These are phyloP conservation scores for Inga oerstediana DNA, from an alignment of 306 rosid species.

Conservation along the genomic window DNA sequence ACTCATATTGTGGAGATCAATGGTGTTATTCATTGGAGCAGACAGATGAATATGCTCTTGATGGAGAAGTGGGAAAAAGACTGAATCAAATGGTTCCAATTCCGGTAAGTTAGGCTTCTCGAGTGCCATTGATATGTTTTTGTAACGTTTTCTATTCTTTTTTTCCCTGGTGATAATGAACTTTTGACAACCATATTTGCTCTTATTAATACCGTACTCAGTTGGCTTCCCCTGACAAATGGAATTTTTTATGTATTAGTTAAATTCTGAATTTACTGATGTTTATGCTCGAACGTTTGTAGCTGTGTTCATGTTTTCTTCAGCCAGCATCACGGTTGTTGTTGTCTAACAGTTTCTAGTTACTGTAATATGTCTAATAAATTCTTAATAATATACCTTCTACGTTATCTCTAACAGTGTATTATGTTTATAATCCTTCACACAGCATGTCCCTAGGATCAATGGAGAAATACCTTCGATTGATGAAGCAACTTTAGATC, in stretches of 20 bases:
- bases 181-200: neutral
- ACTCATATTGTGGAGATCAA: conserved; percentile 9
- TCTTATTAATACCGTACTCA: neutral
- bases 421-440: neutral
- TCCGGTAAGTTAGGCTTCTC: conserved; percentile 65
- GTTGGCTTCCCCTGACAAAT: neutral
- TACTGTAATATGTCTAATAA: neutral
- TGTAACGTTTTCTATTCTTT: neutral
- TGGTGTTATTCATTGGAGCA: conserved; percentile 26
- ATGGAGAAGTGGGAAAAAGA: conserved; percentile 83
- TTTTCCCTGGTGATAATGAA: neutral
- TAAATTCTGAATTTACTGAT: neutral
- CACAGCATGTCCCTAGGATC: conserved; percentile 16
- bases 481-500: conserved; percentile 14
- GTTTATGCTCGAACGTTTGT: neutral
- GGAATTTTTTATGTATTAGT: neutral
- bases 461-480: conserved; percentile 21
- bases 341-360: neutral
- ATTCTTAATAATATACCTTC: neutral
- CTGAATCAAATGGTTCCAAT: conserved; percentile 82
- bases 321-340: neutral
- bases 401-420: neutral
- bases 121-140: neutral
- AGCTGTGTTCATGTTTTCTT: neutral
- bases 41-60: conserved; percentile 69